Base-by-base conservation (phyloP, 2,329 filamentous ascomycete species). In the Zymoseptoria pseudotritici region DNA sequence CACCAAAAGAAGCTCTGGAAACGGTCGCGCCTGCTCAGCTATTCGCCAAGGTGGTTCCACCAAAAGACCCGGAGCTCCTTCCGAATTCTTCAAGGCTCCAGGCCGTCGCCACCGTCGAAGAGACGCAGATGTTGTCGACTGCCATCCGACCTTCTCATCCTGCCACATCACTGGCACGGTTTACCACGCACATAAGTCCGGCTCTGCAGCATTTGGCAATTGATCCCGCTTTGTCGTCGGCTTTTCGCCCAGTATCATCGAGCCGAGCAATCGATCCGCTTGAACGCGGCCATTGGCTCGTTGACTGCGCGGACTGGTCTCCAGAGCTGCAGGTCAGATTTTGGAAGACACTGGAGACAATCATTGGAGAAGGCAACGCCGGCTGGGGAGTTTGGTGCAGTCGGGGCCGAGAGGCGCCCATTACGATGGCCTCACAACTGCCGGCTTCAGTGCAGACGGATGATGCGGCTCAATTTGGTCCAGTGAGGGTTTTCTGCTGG, bases 201-300 rank as follows among this genome's bases (percentile, higher is more conserved):
- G 63, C 66, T 8, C 65, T 75, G 1, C 56, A 58, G 2, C 63
- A 71, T 11, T 73, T 76, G 17, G 57, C 60, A 9, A 67, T 72
- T 10, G 67, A 73, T 20, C 58, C 66, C 20, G 61, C 55, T 5
- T 65, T 70, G 7, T n/a, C 53, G 2, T 55, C 65, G 4, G 50
- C 67, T 8, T 79, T 74, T 63, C 69, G 68, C 21, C 75, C 76
- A 17, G 51, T 65, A 2, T 63, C 54, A 5, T 62, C 82, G 56
- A 74, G 75, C 1, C 78, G 86, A 3, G 69, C 73, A 0, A 74
- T 88, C 1, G 74, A 79, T 2, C 74, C 75, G 0, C 82, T 87
- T 46, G 91, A 96, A 71, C 81, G 92, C 17, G 92, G 91, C 0
- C 86, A 89, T 73, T 97, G 92, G 92, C 72, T 79, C 2, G 68